Evolutionary conservation across 345 rosid genomes (phyloP), one percentile per base, ranked within the genome.

Genomic region (Balakata baccata): DNA sequence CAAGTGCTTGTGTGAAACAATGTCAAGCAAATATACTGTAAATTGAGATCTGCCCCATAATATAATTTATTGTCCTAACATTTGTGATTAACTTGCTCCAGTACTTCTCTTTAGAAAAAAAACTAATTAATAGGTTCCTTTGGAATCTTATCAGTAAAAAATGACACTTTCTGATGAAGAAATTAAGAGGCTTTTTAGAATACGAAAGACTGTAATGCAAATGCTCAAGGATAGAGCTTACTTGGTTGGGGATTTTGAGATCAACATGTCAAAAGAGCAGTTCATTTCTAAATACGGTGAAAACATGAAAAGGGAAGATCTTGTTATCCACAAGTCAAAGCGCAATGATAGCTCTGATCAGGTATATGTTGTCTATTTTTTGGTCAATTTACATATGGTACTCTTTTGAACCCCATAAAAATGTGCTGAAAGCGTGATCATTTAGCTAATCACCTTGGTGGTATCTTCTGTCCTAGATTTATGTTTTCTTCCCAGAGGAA

Each of bases 271-370:
- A 47, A 72, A 75, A 72, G 72, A 75, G 0, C 88, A 92, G 73
- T 90, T 94, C 66, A 50, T 85, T 12, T 77, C 84, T 7, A 92
- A 87, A 71, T 80, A 81, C n/a, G 93, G 91, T 0, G 93, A 92
- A n/a, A 86, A 81, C 84, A 89, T 91, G 93, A 95, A 92, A 75
- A 85, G 98, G 68, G 99, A 95, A 74, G 94, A 92, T 81, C 96
- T 87, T n/a, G 84, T 86, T 51, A 85, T 90, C 77, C 86, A 82
- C 74, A 91, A 87, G 69, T 69, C 81, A 3, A 87, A 86, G 83
- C 81, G 89, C 39, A 86, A 76, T 10, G 85, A 88, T 71, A 77
- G 78, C 80, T 80, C 81, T 7, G 94, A 89, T 78, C 90, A 89
- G 96, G 98, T 92, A 34, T n/a, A 13, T 11, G 18, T 61, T 37